A percentile compares a stretch with the other conserved stretches of the same genome.
phyloP scores from a whole-genome alignment of 202 grass and related monocot species.

The Brachypodium distachyon region DNA sequence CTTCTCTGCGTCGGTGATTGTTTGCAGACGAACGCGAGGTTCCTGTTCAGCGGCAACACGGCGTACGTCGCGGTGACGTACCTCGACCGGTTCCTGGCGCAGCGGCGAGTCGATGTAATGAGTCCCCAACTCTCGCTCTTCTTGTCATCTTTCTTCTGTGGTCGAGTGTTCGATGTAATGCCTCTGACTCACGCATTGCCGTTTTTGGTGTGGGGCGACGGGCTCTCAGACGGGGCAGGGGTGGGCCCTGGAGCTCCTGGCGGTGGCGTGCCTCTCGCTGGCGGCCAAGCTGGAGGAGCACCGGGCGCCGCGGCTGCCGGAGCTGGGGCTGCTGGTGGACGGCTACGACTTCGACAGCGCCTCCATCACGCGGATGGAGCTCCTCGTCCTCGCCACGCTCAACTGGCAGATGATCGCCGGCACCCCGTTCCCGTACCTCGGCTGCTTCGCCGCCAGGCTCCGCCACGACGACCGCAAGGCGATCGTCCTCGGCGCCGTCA shows the following conservation, averaged over 20 bases:
- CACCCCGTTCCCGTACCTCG: constrained; percentile 75
- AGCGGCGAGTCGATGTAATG: constrained; percentile 45
- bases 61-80: constrained; percentile 79
- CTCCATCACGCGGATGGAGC: constrained; percentile 76
- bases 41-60: constrained; percentile 54
- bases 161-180: constrained; percentile 1
- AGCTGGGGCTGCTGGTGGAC: constrained; percentile 45
- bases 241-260: constrained; percentile 66
- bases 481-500: constrained; percentile 42
- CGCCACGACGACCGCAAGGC: constrained; percentile 22
- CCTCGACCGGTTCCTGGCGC: constrained; percentile 68
- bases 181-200: constrained; percentile 2
- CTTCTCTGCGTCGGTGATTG: neutral
- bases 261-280: constrained; percentile 82
- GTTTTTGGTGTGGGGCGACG: neutral
- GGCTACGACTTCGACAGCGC: constrained; percentile 27
- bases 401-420: constrained; percentile 61
- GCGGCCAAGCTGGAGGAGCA: constrained; percentile 82
- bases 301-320: constrained; percentile 35
- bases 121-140: neutral
- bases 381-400: constrained; percentile 55
- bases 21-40: constrained; percentile 39
- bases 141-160: neutral
- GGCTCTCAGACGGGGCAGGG: constrained; percentile 37
- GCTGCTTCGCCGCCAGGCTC: constrained; percentile 54